These are phyloP conservation scores for Fomitopsis pinicola DNA, from an alignment of 1,284 basidiomycete species.

Conservation along the genomic window DNA sequence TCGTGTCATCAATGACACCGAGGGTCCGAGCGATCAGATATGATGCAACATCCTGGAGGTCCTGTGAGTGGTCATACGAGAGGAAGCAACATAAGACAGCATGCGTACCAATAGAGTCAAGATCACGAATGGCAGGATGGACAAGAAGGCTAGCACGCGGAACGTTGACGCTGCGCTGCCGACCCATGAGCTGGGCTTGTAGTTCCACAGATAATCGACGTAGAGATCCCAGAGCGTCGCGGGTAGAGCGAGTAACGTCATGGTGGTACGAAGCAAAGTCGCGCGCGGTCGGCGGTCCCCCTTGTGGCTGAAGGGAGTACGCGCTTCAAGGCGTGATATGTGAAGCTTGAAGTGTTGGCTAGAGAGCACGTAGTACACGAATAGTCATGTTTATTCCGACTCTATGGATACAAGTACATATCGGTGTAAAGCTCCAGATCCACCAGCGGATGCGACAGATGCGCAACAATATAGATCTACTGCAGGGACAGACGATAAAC, in stretches of 20 bases:
- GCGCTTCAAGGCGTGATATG: not conserved
- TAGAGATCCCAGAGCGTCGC: constrained; percentile 53
- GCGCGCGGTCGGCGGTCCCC: not conserved
- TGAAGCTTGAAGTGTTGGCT: constrained; percentile 4
- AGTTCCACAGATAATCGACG: constrained; percentile 57
- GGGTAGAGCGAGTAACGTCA: constrained; percentile 26
- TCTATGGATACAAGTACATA: constrained; percentile 25
- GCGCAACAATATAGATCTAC: constrained; percentile 21
- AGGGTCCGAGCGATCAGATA: constrained; percentile 80
- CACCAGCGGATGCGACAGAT: constrained; percentile 8
- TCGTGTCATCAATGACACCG: constrained; percentile 67
- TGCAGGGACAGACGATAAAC: constrained; percentile 11
- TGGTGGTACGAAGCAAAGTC: constrained; percentile 7
- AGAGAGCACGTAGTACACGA: not conserved
- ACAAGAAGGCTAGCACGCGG: constrained; percentile 58
- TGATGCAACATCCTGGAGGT: constrained; percentile 70
- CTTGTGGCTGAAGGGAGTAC: not conserved
- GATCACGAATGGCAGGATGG: constrained; percentile 60
- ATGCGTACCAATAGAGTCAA: constrained; percentile 55
- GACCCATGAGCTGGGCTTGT: constrained; percentile 61
- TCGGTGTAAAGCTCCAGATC: constrained; percentile 3
- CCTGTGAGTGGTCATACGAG: not conserved
- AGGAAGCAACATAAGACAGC: not conserved
- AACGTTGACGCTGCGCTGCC: constrained; percentile 59
- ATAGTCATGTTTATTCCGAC: not conserved